Conservation (phyloP, 345 rosid species). For the Eucalyptus coolabah region DNA sequence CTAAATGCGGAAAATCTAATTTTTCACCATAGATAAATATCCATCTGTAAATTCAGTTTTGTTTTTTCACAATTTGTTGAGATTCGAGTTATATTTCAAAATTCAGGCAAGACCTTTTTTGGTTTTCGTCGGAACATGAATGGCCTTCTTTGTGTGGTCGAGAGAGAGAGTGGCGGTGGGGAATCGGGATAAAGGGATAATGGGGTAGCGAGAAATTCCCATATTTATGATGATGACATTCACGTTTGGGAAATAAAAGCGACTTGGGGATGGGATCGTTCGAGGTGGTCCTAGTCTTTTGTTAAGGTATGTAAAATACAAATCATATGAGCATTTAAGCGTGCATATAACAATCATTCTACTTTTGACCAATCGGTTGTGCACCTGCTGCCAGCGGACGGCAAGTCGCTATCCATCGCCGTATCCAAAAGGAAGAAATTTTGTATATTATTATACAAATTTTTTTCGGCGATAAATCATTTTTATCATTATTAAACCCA, state of each 20-base stretch:
- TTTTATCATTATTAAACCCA: accelerated
- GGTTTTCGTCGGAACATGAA: background rate
- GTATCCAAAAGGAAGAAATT: accelerated
- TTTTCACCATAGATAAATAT: background rate
- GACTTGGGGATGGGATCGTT: background rate
- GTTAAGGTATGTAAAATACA: background rate
- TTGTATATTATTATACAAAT: accelerated
- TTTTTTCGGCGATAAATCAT: accelerated
- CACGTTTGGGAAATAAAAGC: background rate
- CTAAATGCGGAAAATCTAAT: background rate
- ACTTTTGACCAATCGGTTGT: accelerated
- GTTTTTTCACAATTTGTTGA: background rate
- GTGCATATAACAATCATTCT: accelerated
- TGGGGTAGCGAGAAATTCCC: background rate
- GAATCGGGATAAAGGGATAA: background rate
- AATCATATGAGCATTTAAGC: accelerated
- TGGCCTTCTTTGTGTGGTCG: background rate
- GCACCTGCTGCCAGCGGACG: accelerated
- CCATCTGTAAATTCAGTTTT: background rate
- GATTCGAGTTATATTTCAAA: background rate
- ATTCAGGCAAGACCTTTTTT: background rate
- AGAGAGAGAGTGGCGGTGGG: background rate
- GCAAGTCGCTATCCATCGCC: accelerated
- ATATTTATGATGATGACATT: background rate
- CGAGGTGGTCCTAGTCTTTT: background rate